A percentile compares a stretch with the other conserved stretches of the same genome.
phyloP scores from a whole-genome alignment of 1,284 basidiomycete genomes.

The Microbotryum scabiosae region DNA sequence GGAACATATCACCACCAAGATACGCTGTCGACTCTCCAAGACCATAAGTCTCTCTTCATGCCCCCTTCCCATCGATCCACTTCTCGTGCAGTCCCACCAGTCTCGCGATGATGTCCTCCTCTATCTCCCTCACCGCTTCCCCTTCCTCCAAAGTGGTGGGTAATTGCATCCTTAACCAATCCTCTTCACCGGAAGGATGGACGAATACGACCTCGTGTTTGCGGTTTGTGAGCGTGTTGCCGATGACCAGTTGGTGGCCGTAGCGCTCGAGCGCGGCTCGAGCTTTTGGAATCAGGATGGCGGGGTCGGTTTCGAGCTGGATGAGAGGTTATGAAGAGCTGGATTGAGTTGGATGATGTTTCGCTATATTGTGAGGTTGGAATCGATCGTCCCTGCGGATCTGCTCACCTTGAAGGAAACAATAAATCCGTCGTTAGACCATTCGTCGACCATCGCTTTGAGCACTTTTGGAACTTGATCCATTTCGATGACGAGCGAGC shows the following conservation, averaged over 20 bases:
- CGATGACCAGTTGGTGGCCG: slow-evolving; percentile 94
- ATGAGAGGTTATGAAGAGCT: background rate
- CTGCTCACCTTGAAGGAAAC: slow-evolving; percentile 84
- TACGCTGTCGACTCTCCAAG: background rate
- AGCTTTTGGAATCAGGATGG: slow-evolving; percentile 82
- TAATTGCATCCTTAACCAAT: too few relatives aligned
- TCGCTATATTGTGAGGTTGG: background rate
- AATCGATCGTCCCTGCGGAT: background rate
- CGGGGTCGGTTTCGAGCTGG: slow-evolving; percentile 84
- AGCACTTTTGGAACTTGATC: slow-evolving; percentile 97
- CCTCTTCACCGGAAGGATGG: too few relatives aligned
- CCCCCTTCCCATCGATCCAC: slow-evolving; percentile 49
- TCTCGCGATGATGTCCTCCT: slow-evolving; percentile 78
- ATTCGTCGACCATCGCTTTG: slow-evolving; percentile 84
- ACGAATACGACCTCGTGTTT: slow-evolving; percentile 92
- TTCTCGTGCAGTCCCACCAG: slow-evolving; percentile 61
- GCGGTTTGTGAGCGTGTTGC: slow-evolving; percentile 79
- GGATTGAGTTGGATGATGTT: background rate
- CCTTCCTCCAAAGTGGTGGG: background rate
- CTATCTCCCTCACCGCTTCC: slow-evolving; percentile 55
- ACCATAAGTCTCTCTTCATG: too few relatives aligned
- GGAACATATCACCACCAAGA: background rate
- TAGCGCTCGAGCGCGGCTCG: slow-evolving; percentile 79
- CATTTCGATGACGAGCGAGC: slow-evolving; percentile 89
- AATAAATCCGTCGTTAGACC: slow-evolving; percentile 83